Conservation (phyloP, 1,284 basidiomycete genomes). For the Boletus smithii region DNA sequence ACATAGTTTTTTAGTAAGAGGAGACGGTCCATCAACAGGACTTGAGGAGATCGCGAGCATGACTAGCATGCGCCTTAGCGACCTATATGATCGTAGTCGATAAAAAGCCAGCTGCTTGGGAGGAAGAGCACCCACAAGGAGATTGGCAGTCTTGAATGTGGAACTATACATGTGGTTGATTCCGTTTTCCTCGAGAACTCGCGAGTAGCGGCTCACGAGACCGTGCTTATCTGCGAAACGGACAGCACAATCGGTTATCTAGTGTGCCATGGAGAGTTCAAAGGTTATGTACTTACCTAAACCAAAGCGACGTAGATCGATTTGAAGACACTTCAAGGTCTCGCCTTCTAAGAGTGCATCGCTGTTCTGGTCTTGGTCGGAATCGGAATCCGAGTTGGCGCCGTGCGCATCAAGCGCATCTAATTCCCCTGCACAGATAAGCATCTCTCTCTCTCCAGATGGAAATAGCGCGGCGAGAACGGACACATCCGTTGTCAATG, state of each 20-base stretch:
- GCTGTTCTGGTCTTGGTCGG: conserved; percentile 35
- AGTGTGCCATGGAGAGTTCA: conserved; percentile 1
- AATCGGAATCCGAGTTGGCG: conserved; percentile 31
- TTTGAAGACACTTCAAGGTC: conserved; percentile 61
- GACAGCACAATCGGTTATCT: not conserved
- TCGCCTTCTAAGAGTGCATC: conserved; percentile 33
- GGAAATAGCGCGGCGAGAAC: conserved; percentile 65
- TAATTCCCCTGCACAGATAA: conserved; percentile 65
- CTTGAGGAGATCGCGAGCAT: conserved; percentile 31
- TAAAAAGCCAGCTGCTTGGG: not conserved
- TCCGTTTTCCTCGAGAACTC: conserved; percentile 62
- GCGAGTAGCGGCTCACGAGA: conserved; percentile 72
- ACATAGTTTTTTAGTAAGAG: conserved; percentile 1
- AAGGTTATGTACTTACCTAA: conserved; percentile 46
- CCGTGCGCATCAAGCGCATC: conserved; percentile 50
- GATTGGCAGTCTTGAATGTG: conserved; percentile 80
- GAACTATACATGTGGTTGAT: conserved; percentile 85
- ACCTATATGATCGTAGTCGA: conserved; percentile 22
- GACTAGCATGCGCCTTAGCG: conserved; percentile 25
- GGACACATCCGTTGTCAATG: conserved; percentile 62
- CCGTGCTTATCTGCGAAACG: conserved; percentile 61
- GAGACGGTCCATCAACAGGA: conserved; percentile 26
- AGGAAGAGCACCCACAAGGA: conserved; percentile 49
- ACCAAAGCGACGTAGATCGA: conserved; percentile 66
- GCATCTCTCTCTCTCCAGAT: conserved; percentile 64